These are phyloP conservation scores for Cryptosporidium parvum DNA, from an alignment of 169 alveolate genomes.

Conservation along the genomic window DNA sequence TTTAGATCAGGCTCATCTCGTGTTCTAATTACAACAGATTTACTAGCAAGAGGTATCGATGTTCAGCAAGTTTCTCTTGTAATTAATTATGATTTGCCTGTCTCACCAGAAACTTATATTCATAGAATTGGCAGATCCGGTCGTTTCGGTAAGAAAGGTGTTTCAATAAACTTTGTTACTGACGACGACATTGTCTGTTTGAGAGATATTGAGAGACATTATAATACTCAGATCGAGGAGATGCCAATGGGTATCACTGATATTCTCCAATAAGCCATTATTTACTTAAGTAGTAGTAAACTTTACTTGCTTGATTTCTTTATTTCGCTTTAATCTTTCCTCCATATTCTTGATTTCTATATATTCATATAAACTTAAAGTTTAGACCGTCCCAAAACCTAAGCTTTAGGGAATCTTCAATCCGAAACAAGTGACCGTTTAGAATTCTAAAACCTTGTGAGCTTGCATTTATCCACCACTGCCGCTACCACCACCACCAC, in stretches of 20 bases:
- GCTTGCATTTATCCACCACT: too few relatives aligned
- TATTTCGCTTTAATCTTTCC: neutral
- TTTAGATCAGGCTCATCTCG: conserved; percentile 98
- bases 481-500: neutral
- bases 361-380: too few relatives aligned
- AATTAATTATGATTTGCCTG: conserved; percentile 98
- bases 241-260: conserved; percentile 97
- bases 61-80: conserved; percentile 98
- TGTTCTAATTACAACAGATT: conserved; percentile 98
- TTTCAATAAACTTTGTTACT: conserved; percentile 98
- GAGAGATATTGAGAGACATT: conserved; percentile 96
- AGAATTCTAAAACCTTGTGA: too few relatives aligned
- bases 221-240: conserved; percentile 98
- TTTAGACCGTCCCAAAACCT: too few relatives aligned
- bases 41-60: conserved; percentile 99
- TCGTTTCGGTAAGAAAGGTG: conserved; percentile 99
- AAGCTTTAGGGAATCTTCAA: too few relatives aligned
- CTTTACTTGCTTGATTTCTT: conserved; percentile 31
- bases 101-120: conserved; percentile 95
- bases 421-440: too few relatives aligned
- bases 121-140: conserved; percentile 99
- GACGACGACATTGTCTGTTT: conserved; percentile 93
- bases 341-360: neutral
- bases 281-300: conserved; percentile 23
- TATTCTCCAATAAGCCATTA: conserved; percentile 77